Base-by-base conservation (phyloP, 2,329 filamentous ascomycete genomes). In the Neonectria coccinea region DNA sequence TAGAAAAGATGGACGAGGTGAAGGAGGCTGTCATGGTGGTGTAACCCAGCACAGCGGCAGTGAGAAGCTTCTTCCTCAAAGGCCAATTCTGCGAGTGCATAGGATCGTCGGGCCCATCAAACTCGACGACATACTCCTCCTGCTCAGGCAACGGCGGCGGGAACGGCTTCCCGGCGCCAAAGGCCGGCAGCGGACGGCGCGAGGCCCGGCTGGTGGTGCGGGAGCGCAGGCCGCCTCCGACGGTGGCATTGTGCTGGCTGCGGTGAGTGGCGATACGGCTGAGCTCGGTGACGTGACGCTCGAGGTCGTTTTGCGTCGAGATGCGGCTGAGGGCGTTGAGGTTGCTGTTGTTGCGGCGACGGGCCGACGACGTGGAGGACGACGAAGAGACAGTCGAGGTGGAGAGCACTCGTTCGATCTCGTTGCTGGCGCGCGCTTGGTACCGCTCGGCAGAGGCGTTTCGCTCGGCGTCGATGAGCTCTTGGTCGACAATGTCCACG, bases 1-100 rank as follows among this genome's bases (percentile, higher is more conserved):
- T 81, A 1, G 90, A 92, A 80, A 92, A 94, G 73, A 94, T 89
- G 78, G 87, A 90, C n/a, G 88, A 91, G 0, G 90, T 88, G 73
- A 94, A 94, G 5, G 91, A 86, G 0, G 91, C 82, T 2, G 87
- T 87, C 72, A 94, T 82, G 18, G 92, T 93, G 14, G 91, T 92
- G 73, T 89, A 94, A 16, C 89, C 91, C 45, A 94, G 81, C 72
- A 93, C 89, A 44, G 84, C 84, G 20, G 89, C 87, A 0, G 90
- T 92, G 5, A 86, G 71, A 42, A 93, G 54, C 88, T 97, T 97
- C 82, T 92, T 94, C 75, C 82, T 87, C 58, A 92, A 74, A 0
- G 91, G 85, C 94, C 94, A 97, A 77, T 97, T 97, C 80, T 95
- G 92, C 1, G 93, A 91, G 78, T 97, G 93, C 65, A 94, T 75